Conservation (phyloP, 352 stramenopile species). For the Labyrinthula sp. region DNA sequence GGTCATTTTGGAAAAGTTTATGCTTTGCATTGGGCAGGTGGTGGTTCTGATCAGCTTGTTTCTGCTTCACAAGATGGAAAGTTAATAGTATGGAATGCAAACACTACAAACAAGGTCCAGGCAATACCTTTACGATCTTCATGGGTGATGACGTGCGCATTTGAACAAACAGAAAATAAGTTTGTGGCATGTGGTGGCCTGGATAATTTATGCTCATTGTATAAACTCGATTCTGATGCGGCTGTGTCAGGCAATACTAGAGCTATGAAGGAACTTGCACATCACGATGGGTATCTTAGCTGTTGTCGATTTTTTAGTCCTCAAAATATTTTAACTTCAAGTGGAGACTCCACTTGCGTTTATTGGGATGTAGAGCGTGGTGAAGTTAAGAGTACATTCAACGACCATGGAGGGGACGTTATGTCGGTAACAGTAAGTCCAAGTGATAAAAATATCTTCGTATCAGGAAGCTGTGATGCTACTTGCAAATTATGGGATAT, state of each 20-base stretch:
- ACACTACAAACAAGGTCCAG: slow-evolving; percentile 86
- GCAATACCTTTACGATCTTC: slow-evolving; percentile 81
- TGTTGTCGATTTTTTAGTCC: slow-evolving; percentile 90
- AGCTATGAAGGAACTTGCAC: slow-evolving; percentile 75
- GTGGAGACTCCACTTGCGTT: slow-evolving; percentile 91
- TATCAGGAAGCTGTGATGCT: slow-evolving; percentile 82
- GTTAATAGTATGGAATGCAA: slow-evolving; percentile 93
- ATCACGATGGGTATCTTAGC: slow-evolving; percentile 89
- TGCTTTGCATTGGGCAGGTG: slow-evolving; percentile 87
- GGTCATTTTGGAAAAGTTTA: slow-evolving; percentile 99
- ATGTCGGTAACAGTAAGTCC: slow-evolving; percentile 85
- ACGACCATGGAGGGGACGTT: slow-evolving; percentile 87
- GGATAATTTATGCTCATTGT: slow-evolving; percentile 98
- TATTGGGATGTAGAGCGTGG: slow-evolving; percentile 88
- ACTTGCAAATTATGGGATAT: slow-evolving; percentile 95
- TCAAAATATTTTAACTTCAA: slow-evolving; percentile 44
- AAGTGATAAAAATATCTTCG: slow-evolving; percentile 82
- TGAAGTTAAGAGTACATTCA: slow-evolving; percentile 77
- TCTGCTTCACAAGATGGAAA: slow-evolving; percentile 90
- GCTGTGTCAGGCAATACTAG: slow-evolving; percentile 34
- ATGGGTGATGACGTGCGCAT: slow-evolving; percentile 98
- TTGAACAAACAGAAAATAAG: slow-evolving; percentile 77
- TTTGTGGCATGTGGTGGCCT: slow-evolving; percentile 92
- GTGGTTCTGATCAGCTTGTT: slow-evolving; percentile 55
- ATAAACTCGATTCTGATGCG: slow-evolving; percentile 51